Base-by-base conservation (phyloP, 1,284 basidiomycete species). In the Vanrija humicola region DNA sequence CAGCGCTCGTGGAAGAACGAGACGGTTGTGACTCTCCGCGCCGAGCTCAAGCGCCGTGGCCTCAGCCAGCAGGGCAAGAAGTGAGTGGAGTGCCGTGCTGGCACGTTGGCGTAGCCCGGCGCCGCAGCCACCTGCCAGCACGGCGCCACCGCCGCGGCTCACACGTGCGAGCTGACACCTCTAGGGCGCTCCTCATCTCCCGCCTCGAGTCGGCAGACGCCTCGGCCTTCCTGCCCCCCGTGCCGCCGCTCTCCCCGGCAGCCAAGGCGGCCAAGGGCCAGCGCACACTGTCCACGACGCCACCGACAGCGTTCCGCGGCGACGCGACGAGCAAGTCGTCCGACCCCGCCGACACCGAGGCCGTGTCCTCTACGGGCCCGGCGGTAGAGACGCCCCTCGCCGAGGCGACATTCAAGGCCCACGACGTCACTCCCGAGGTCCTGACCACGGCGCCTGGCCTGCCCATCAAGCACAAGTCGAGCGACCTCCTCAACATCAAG, bases 1-100 rank as follows among this genome's bases (percentile, higher is more conserved):
- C 80, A 82, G 55, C 86, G 84, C 81, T 82, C 84, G 51, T 72
- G 83, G 80, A 72, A 81, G 55, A 55, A 43, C 49, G 72, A 85
- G 68, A 82, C 82, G 46, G 75, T 86, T 50, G 77, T 79, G 9
- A 80, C 82, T 45, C 80, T 89, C 49, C 83, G 82, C 70, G 79
- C 80, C 54, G 85, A 88, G 72, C 81, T 86, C 46, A 86, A 80
- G 69, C 73, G 75, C 49, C 82, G 86, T 48, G 86, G 86, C 48
- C 75, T 90, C 23, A 79, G 84, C 47, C 76, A 79, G 84, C 86
- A 77, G 54, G 86, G 73, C 15, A 73, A 72, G 63, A 75, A 75
- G 73, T 75, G 56, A 61, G 72, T 25, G 3, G 43, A 19, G 18
- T 16, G 9, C 23, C 3, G 43, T 23, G 23, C 23, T 4, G 12